Evolutionary conservation across 805 yeast genomes (phyloP).

Genomic region (Lachancea dasiensis): DNA sequence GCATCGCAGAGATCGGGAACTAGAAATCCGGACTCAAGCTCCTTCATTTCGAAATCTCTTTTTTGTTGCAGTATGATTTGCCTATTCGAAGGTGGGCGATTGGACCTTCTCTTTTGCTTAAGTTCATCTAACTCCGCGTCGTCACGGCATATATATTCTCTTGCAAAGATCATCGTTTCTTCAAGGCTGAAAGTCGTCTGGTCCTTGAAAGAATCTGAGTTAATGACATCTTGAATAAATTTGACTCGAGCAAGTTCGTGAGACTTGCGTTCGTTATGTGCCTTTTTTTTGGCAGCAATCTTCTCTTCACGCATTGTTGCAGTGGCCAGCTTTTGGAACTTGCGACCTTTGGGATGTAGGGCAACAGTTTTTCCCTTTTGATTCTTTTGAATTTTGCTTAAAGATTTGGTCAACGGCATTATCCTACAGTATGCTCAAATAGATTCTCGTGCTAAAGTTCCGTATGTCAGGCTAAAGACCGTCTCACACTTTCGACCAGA

Average conservation of each 20-base stretch:
- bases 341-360: conserved; percentile 83
- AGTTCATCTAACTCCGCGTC: conserved; percentile 69
- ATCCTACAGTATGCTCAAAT: background rate
- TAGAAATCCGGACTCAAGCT: conserved; percentile 61
- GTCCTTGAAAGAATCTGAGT: conserved; percentile 35
- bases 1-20: conserved; percentile 67
- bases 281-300: conserved; percentile 52
- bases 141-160: conserved; percentile 58
- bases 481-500: background rate
- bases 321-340: conserved; percentile 73
- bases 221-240: conserved; percentile 56
- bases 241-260: conserved; percentile 52
- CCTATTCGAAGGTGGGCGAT: conserved; percentile 72
- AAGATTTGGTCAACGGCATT: conserved; percentile 34
- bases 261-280: conserved; percentile 52
- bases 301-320: conserved; percentile 84
- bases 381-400: conserved; percentile 30
- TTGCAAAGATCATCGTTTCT: conserved; percentile 57
- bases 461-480: background rate
- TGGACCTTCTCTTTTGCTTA: conserved; percentile 65
- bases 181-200: conserved; percentile 42
- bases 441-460: background rate
- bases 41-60: conserved; percentile 52
- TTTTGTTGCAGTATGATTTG: conserved; percentile 63
- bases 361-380: conserved; percentile 24